Conservation (phyloP, 2,329 filamentous ascomycete species). For the Aspergillus felis region DNA sequence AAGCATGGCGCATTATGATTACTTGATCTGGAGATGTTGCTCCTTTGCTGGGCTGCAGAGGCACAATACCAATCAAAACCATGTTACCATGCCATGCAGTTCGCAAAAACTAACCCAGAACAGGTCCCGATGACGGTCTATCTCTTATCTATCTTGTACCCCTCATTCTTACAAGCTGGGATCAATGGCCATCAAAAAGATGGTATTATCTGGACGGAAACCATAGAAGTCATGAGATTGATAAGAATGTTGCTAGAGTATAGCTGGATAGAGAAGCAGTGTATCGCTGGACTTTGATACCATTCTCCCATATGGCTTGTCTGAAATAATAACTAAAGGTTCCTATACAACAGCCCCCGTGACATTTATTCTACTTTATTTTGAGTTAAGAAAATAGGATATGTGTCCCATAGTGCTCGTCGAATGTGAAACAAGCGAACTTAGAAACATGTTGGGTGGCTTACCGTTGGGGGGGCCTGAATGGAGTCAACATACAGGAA, state of each 20-base stretch:
- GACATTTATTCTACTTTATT: neutral
- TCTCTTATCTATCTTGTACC: neutral
- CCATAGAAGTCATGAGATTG: neutral
- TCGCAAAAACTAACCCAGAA: neutral
- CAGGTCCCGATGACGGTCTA: neutral
- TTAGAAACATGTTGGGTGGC: conserved; percentile 2
- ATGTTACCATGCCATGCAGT: neutral
- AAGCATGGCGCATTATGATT: neutral
- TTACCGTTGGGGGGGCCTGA: conserved; percentile 8
- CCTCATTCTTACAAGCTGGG: neutral
- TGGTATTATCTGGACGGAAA: neutral
- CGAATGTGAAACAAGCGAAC: conserved; percentile 9
- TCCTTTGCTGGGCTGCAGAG: neutral
- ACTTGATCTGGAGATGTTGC: neutral
- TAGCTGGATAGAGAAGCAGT: too few relatives aligned
- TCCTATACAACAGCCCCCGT: neutral
- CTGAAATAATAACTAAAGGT: neutral
- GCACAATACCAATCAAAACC: neutral
- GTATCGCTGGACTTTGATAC: neutral
- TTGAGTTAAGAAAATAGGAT: conserved; percentile 4
- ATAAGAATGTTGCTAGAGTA: neutral
- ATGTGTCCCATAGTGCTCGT: neutral
- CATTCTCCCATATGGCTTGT: neutral
- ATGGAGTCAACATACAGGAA: neutral
- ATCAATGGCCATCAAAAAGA: neutral